Percentiles rank a stretch among this genome's conserved stretches.
phyloP scores from a whole-genome alignment of 495 filamentous ascomycete genomes.

The Monascus purpureus region DNA sequence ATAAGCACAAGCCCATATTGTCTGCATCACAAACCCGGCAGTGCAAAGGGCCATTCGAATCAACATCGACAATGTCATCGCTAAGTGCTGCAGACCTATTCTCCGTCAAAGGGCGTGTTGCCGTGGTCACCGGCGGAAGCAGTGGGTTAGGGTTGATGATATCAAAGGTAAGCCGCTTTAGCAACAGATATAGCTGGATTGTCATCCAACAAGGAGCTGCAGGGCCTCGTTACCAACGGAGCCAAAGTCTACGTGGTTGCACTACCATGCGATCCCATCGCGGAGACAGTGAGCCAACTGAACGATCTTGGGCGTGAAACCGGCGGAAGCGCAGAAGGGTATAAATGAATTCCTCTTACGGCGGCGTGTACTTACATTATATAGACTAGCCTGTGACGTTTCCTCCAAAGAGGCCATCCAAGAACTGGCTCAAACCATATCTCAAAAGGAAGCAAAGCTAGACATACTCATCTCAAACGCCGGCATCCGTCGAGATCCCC shows the following conservation, averaged over 20 bases:
- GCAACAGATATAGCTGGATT: not conserved
- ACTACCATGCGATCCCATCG: slow-evolving; percentile 20
- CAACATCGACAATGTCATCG: slow-evolving; percentile 6
- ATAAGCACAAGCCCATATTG: no score
- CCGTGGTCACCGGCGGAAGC: slow-evolving; percentile 29
- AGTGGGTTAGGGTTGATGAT: slow-evolving; percentile 34
- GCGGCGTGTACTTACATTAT: not conserved
- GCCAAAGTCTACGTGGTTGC: slow-evolving; percentile 28
- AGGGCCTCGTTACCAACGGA: slow-evolving; percentile 29
- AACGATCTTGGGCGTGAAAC: slow-evolving; percentile 13
- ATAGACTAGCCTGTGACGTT: slow-evolving; percentile 23
- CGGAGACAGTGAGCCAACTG: slow-evolving; percentile 16
- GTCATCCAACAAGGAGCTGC: not conserved
- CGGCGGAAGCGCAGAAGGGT: slow-evolving; percentile 24
- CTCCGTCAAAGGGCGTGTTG: slow-evolving; percentile 21
- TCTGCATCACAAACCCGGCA: no score
- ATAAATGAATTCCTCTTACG: not conserved
- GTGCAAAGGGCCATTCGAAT: no score
- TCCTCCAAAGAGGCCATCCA: slow-evolving; percentile 22
- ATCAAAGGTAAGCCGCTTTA: slow-evolving; percentile 11
- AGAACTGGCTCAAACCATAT: slow-evolving; percentile 10
- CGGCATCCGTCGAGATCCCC: slow-evolving; percentile 28
- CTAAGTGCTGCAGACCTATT: slow-evolving; percentile 5
- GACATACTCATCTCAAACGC: slow-evolving; percentile 34
- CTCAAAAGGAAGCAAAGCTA: slow-evolving; percentile 12